Base-by-base conservation (phyloP, 2,329 filamentous ascomycete genomes). In the Fusarium algeriense region DNA sequence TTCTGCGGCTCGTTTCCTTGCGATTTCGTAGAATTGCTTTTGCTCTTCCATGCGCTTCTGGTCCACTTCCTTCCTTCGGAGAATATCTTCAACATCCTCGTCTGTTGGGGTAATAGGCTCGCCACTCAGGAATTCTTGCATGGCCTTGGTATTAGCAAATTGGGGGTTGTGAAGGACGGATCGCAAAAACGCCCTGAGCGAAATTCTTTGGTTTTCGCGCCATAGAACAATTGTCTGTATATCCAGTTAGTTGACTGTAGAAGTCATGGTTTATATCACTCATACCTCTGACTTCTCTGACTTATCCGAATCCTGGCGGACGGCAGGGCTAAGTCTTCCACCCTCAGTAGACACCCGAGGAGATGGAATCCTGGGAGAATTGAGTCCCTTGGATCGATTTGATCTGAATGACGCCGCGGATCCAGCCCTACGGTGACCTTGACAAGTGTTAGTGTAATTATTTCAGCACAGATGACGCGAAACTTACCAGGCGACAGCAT, bases 11-110 rank as follows among this genome's bases (percentile, higher is more conserved):
- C 96, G 90, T 80, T 94, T 91, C 72, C 94, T 87, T 12, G 96
- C 96, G 78, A 99, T 95, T 79, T 99, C 95, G 80, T 98, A 99
- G 79, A 99, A 99, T 71, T 91, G 89, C 78, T 91, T 92, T 80
- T 99, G 96, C 81, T 99, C 96, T 77, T 97, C 93, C 56, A 98
- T 88, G 46, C 96, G 90, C 80, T 92, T 93, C 79, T 93, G 91
- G 76, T 99, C 96, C 81, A 97, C 90, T 15, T 89, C 87, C 80
- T 95, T 97, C 57, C 96, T 88, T 64, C 88, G 88, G 69, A 90
- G 81, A 35, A 98, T 94, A 78, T 99, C 96, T 4, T 91, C 87
- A 32, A 92, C 83, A 78, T 99, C 96, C 64, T 96, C 94, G 74
- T 95, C 92, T 26, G 90, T 94, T 13, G 93, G 85, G 2, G 87